Evolutionary conservation across 2,329 filamentous ascomycete genomes (phyloP), one percentile per base, ranked within the genome.

Genomic region (Lizonia empirigonia): DNA sequence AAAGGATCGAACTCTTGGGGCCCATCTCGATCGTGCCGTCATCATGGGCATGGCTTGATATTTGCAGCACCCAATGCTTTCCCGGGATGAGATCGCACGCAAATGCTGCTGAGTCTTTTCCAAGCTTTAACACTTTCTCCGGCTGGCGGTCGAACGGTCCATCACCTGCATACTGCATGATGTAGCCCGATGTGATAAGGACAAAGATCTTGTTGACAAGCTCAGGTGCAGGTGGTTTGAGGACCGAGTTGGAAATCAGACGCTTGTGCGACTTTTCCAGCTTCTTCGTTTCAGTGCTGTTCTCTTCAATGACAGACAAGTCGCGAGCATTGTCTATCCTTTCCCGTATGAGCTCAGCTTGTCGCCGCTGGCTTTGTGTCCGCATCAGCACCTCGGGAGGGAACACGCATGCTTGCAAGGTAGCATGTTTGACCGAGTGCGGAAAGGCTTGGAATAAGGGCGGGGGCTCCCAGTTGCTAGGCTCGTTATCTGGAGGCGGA

Each of bases 381-480:
- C 87, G 83, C 41, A 91, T 70, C 37, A 94, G 82, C 1, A 82
- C 74, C 54, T 95, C 91, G 1, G 87, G 82, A 1, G 88, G 84
- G 9, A 88, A 74, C 2, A 81, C 83, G 29, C 87, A 87, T 13
- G 88, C 82, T 20, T 86, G 82, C 3, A 96, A 77, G 13, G 82
- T 85, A 9, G 84, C 85, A 70, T 94, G 84, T 65, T 89, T 91
- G 59, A 90, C 82, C 2, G 90, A 85, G 72, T 96, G 91, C 0
- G 90, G 88, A 68, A 91, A 96, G 10, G 90, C 91, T 70, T 96
- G 89, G 70, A 92, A 95, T 10, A 97, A 76, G 2, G 91, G 89
- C 6, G 90, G 89, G 7, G 76, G 73, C 5, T 76, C 70, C 71
- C 76, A 79, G 39, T 62, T 58, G 18, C 50, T 56, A 13, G 86